A percentile compares a stretch with the other conserved stretches of the same genome.
Evolutionary conservation across 441 rosid genomes (phyloP).

Genomic region (Euphorbia celastroides): DNA sequence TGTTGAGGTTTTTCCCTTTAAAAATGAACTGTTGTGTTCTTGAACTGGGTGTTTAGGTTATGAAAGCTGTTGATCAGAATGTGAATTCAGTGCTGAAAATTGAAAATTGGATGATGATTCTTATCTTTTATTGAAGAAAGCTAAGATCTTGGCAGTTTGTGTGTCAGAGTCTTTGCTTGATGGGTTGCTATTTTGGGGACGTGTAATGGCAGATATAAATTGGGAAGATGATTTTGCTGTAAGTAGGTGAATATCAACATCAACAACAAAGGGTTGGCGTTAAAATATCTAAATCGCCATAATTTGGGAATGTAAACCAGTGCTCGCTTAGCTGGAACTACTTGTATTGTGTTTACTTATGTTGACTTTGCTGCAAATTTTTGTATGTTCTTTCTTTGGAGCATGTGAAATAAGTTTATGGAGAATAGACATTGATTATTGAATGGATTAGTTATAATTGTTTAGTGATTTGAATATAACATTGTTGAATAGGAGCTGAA

Average conservation of each 20-base stretch:
- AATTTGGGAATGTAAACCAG: neutral
- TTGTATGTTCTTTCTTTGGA: neutral
- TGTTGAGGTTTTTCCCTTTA: conserved; percentile 12
- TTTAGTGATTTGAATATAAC: conserved; percentile 6
- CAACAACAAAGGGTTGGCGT: conserved; percentile 3
- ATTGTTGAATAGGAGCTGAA: neutral
- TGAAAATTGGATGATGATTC: neutral
- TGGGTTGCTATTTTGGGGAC: conserved; percentile 3
- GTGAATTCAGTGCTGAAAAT: neutral
- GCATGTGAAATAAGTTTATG: neutral
- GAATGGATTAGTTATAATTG: neutral
- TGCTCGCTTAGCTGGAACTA: neutral
- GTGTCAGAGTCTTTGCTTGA: neutral
- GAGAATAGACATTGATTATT: neutral
- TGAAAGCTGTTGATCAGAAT: conserved; percentile 2
- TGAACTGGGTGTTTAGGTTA: conserved; percentile 9
- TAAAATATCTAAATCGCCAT: conserved; percentile 3
- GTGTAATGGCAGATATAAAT: neutral
- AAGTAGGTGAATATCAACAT: conserved; percentile 8
- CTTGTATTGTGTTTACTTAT: neutral
- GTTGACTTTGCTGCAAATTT: neutral
- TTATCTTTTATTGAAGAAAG: neutral
- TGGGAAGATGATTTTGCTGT: neutral
- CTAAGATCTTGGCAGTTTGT: neutral
- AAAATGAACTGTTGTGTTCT: conserved; percentile 1